phyloP scores from a whole-genome alignment of 805 yeast species.

The Candida silvatica region DNA sequence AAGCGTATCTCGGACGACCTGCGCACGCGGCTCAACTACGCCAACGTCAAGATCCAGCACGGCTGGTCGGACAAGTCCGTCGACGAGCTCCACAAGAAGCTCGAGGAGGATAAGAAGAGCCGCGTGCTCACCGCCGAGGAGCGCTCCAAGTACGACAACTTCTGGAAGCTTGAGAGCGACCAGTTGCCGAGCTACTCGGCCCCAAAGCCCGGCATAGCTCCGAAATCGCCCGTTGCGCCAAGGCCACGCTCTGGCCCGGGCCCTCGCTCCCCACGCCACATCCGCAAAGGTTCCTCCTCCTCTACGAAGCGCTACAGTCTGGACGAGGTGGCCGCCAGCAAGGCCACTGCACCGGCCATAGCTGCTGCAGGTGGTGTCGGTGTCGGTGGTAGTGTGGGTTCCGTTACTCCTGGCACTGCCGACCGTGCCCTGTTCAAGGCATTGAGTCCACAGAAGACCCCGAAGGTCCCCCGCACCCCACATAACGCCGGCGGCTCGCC shows the following conservation, averaged over 20 bases:
- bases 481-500: slow-evolving; percentile 3
- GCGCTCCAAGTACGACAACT: slow-evolving; percentile 15
- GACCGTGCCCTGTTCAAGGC: slow-evolving; percentile 18
- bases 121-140: slow-evolving; percentile 9
- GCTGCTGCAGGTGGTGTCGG: too few species aligned
- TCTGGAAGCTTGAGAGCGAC: slow-evolving; percentile 21
- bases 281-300: slow-evolving; percentile 9
- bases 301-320: too few species aligned
- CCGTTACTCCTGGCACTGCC: slow-evolving; percentile 13
- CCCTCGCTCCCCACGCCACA: slow-evolving; percentile 4
- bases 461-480: slow-evolving; percentile 3
- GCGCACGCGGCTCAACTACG: slow-evolving; percentile 27
- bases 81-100: slow-evolving; percentile 20
- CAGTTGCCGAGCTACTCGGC: slow-evolving; percentile 12
- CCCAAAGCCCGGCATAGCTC: slow-evolving; percentile 1
- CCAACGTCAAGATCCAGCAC: slow-evolving; percentile 27
- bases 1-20: slow-evolving; percentile 28
- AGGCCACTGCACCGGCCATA: slow-evolving; percentile 21
- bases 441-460: slow-evolving; percentile 12
- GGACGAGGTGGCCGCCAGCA: slow-evolving; percentile 5
- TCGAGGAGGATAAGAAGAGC: slow-evolving; percentile 13
- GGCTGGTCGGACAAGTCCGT: slow-evolving; percentile 26
- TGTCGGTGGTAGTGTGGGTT: slow-evolving; percentile 2
- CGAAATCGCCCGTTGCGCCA: slow-evolving; percentile 1
- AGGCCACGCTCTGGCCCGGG: slow-evolving; percentile 3